phyloP scores from a whole-genome alignment of 2,329 filamentous ascomycete species.

The Hypoxylon sp. region DNA sequence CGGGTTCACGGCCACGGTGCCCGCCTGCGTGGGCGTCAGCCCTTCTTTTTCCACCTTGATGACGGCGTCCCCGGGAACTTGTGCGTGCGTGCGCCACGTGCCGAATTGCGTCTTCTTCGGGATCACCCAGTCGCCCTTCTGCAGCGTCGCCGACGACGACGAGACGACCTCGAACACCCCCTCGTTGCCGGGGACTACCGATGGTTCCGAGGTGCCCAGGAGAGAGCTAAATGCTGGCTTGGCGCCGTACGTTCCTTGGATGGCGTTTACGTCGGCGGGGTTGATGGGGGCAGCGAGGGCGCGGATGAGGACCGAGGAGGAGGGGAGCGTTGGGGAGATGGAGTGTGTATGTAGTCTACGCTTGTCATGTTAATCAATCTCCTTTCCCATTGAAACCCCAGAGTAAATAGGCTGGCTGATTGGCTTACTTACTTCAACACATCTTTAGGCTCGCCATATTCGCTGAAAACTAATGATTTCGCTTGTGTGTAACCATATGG shows the following conservation, averaged over 20 bases:
- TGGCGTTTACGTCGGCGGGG: constrained; percentile 96
- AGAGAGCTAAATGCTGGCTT: constrained; percentile 79
- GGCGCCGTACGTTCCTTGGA: constrained; percentile 94
- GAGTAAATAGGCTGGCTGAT: too few relatives aligned
- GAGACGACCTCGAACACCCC: constrained; percentile 90
- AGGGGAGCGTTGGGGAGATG: constrained; percentile 76
- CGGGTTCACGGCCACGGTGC: constrained; percentile 91
- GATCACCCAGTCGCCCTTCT: constrained; percentile 91
- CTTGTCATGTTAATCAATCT: too few relatives aligned
- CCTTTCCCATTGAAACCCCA: too few relatives aligned
- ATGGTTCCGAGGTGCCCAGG: constrained; percentile 79
- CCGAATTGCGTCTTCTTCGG: constrained; percentile 85
- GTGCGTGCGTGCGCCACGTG: constrained; percentile 93
- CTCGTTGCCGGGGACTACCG: constrained; percentile 87
- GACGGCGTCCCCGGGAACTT: constrained; percentile 59
- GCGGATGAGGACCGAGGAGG: constrained; percentile 75
- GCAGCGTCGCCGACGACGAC: constrained; percentile 65
- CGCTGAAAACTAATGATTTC: constrained; percentile 79
- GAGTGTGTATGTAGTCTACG: constrained; percentile 79
- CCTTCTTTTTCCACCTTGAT: constrained; percentile 69
- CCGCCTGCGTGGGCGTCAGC: constrained; percentile 78
- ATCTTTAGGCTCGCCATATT: constrained; percentile 77
- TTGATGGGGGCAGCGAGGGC: constrained; percentile 93
- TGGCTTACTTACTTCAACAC: constrained; percentile 71
- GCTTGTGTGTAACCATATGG: constrained; percentile 85